Percentiles rank a stretch among this genome's conserved stretches.
These are phyloP conservation scores for Penicillium chermesinum DNA, from an alignment of 495 filamentous ascomycete genomes.

Conservation along the genomic window DNA sequence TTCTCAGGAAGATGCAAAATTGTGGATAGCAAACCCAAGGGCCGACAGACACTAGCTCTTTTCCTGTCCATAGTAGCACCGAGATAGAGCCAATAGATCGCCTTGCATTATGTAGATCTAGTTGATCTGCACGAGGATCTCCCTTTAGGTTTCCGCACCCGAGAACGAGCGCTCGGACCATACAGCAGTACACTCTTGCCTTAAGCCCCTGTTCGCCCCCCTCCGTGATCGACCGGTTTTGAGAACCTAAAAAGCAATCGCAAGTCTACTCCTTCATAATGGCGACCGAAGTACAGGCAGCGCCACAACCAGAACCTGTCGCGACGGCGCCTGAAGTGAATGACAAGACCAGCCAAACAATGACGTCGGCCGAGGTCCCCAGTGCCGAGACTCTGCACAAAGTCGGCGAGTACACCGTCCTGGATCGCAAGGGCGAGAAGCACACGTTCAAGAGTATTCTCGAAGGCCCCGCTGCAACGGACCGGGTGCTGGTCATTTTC, in stretches of 20 bases:
- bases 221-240: too few relatives aligned
- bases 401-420: conserved; percentile 53
- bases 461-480: conserved; percentile 45
- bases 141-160: too few relatives aligned
- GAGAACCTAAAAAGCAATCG: too few relatives aligned
- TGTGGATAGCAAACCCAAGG: too few relatives aligned
- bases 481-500: conserved; percentile 69
- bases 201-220: too few relatives aligned
- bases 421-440: conserved; percentile 58
- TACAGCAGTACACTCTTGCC: background rate
- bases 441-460: conserved; percentile 67
- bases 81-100: background rate
- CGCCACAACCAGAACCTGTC: background rate
- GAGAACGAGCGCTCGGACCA: background rate
- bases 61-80: too few relatives aligned
- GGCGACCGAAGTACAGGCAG: background rate
- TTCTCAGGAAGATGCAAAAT: too few relatives aligned
- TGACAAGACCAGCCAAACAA: background rate
- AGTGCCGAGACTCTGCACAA: conserved; percentile 40
- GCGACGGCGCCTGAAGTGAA: background rate
- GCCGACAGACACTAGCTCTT: too few relatives aligned
- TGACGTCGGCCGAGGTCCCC: conserved; percentile 41
- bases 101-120: too few relatives aligned
- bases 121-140: background rate
- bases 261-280: too few relatives aligned